phyloP scores from a whole-genome alignment of 2,329 filamentous ascomycete genomes.

The Fusarium sp. region DNA sequence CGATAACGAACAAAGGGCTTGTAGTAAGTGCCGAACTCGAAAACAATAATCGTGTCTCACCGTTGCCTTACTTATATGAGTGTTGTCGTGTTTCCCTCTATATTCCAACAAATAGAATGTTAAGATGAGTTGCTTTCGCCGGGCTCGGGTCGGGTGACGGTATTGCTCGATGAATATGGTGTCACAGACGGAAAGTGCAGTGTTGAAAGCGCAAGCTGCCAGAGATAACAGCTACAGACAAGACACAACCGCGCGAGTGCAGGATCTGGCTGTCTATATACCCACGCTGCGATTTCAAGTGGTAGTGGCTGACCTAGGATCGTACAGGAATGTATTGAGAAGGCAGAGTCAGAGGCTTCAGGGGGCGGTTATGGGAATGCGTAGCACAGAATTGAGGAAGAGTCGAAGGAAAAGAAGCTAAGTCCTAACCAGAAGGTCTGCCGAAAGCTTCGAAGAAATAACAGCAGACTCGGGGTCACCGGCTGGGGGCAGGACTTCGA shows the following conservation, averaged over 20 bases:
- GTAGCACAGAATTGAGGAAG: conserved; percentile 42
- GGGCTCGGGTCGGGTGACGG: conserved; percentile 31
- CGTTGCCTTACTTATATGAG: conserved; percentile 27
- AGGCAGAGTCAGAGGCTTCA: conserved; percentile 36
- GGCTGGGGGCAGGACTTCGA: conserved; percentile 44
- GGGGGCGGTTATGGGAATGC: conserved; percentile 40
- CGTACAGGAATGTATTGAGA: conserved; percentile 44
- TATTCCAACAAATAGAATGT: conserved; percentile 19
- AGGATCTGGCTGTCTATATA: conserved; percentile 56
- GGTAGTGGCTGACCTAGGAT: conserved; percentile 46
- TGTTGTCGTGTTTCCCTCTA: not conserved
- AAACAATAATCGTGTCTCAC: conserved; percentile 37
- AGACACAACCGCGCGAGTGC: conserved; percentile 48
- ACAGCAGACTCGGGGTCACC: conserved; percentile 46
- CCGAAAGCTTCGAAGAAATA: conserved; percentile 41
- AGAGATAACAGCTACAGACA: conserved; percentile 40
- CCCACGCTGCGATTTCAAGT: conserved; percentile 44
- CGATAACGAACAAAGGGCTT: not conserved
- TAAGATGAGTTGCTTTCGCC: conserved; percentile 21
- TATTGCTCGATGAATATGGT: conserved; percentile 38
- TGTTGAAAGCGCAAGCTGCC: conserved; percentile 36
- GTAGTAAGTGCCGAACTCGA: conserved; percentile 16
- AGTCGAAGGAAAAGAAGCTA: conserved; percentile 30
- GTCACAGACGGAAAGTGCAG: conserved; percentile 38
- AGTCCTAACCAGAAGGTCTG: conserved; percentile 39